These are phyloP conservation scores for Phenoliferia sp. DNA, from an alignment of 1,284 basidiomycete species.

Conservation along the genomic window DNA sequence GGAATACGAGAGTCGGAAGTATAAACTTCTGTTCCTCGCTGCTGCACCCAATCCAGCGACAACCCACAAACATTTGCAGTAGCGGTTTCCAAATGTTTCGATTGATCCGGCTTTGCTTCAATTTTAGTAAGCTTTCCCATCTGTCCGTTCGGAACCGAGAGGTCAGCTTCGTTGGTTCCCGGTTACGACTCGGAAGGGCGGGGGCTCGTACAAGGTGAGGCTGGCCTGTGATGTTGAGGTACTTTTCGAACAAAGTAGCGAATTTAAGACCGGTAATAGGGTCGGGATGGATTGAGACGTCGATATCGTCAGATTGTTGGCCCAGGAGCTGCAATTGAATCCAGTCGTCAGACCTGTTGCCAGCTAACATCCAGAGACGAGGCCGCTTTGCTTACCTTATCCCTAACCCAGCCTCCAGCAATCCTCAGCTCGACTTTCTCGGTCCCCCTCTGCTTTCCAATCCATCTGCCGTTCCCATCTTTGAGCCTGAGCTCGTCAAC, in stretches of 20 bases:
- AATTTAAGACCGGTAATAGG: constrained; percentile 84
- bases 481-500: constrained; percentile 19
- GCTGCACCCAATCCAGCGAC: constrained; percentile 91
- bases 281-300: constrained; percentile 73
- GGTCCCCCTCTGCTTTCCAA: constrained; percentile 11
- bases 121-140: constrained; percentile 60
- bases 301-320: constrained; percentile 82
- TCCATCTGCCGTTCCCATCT: constrained; percentile 20
- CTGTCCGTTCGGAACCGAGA: constrained; percentile 19
- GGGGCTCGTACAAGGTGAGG: constrained; percentile 16
- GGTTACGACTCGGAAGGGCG: too few relatives aligned
- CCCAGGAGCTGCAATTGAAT: constrained; percentile 64
- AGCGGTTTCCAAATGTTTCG: constrained; percentile 96
- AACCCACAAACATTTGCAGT: constrained; percentile 77
- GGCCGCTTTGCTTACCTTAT: constrained; percentile 88
- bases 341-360: neutral
- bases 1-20: constrained; percentile 83
- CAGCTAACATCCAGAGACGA: neutral
- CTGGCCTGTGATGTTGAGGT: constrained; percentile 49
- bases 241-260: constrained; percentile 72
- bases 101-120: constrained; percentile 92
- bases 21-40: constrained; percentile 85
- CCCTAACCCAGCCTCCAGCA: constrained; percentile 46
- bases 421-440: constrained; percentile 34
- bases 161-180: neutral